Conservation (phyloP, 495 filamentous ascomycete genomes). For the Podospora didyma region DNA sequence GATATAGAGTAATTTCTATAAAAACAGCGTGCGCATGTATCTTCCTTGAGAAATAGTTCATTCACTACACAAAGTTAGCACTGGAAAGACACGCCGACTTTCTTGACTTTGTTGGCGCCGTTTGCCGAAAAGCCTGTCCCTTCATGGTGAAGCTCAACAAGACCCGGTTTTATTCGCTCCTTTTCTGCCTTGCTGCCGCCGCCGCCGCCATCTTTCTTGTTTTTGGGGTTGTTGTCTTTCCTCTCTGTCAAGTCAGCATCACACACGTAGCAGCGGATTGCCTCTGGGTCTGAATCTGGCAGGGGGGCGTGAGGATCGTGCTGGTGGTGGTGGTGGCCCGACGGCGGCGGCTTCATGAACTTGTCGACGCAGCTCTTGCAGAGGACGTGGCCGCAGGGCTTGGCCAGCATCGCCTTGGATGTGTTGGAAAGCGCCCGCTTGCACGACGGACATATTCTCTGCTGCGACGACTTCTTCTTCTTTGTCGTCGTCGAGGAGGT, state of each 20-base stretch:
- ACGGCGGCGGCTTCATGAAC: constrained; percentile 68
- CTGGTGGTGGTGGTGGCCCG: constrained; percentile 51
- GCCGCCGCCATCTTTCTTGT: no score
- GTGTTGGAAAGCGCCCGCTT: constrained; percentile 80
- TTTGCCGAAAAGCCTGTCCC: constrained; percentile 91
- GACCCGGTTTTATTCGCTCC: constrained; percentile 61
- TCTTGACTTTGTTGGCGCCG: constrained; percentile 78
- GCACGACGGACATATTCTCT: constrained; percentile 81
- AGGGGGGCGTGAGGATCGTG: constrained; percentile 66
- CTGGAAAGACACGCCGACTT: constrained; percentile 77
- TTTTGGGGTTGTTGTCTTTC: constrained; percentile 29
- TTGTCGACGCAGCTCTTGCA: constrained; percentile 85
- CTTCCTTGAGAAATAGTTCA: no score
- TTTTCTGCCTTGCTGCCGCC: constrained; percentile 53
- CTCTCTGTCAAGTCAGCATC: constrained; percentile 66
- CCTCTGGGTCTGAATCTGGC: constrained; percentile 48
- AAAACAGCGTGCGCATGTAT: background rate
- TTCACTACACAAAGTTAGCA: no score
- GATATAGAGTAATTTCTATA: background rate
- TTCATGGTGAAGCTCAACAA: constrained; percentile 81
- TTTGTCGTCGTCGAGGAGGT: constrained; percentile 46
- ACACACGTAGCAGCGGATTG: constrained; percentile 81
- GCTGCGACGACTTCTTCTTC: no score
- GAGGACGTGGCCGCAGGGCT: constrained; percentile 90
- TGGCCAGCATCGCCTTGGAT: constrained; percentile 79